These are phyloP conservation scores for Aspergillus eucalypticola DNA, from an alignment of 2,329 filamentous ascomycete genomes.

Conservation along the genomic window DNA sequence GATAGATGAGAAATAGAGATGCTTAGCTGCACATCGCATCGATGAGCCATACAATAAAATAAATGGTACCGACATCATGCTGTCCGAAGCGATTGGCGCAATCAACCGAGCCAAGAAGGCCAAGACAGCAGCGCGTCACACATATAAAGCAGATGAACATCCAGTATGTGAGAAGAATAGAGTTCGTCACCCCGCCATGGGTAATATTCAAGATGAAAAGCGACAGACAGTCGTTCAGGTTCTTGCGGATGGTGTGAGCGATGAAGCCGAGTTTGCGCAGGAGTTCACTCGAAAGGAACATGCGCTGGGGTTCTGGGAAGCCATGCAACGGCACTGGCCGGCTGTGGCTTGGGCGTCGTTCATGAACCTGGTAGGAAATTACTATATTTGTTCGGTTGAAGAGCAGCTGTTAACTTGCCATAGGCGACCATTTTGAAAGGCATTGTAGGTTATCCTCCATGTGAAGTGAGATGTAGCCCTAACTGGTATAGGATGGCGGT, in stretches of 20 bases:
- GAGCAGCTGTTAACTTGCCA: not conserved
- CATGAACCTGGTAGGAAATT: constrained; percentile 26
- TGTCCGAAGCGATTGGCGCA: not conserved
- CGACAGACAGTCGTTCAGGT: constrained; percentile 19
- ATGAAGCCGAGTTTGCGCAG: constrained; percentile 23
- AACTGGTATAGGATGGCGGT: constrained; percentile 20
- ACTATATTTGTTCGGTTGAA: no score
- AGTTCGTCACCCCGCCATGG: not conserved
- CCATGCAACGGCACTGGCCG: constrained; percentile 27
- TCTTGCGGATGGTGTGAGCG: constrained; percentile 11
- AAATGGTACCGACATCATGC: not conserved
- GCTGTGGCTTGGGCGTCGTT: constrained; percentile 29
- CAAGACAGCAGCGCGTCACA: not conserved
- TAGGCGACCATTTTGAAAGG: constrained; percentile 2
- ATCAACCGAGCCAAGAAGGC: constrained; percentile 2
- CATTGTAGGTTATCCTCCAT: not conserved
- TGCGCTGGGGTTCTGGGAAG: constrained; percentile 25
- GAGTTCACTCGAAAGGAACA: constrained; percentile 29
- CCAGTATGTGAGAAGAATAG: not conserved
- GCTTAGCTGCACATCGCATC: not conserved
- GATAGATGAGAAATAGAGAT: no score
- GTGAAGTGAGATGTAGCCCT: not conserved
- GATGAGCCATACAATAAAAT: not conserved
- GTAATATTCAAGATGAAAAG: constrained; percentile 6
- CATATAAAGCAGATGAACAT: not conserved